A percentile compares a stretch with the other conserved stretches of the same genome.
Evolutionary conservation across 2,329 filamentous ascomycete species (phyloP).

Genomic region (Diplodia intermedia): DNA sequence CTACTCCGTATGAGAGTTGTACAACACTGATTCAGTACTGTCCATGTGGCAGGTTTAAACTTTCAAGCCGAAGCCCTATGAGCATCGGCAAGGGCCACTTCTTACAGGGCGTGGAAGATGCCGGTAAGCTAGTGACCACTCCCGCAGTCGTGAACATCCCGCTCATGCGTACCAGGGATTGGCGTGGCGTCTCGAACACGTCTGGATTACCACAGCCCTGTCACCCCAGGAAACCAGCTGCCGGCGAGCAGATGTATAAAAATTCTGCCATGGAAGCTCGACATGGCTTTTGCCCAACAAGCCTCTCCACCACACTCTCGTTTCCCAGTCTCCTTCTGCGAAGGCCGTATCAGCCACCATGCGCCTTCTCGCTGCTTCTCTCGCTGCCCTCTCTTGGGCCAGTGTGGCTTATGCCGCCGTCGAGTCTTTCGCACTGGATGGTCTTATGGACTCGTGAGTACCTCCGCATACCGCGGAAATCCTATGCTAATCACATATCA

Average conservation of each 20-base stretch:
- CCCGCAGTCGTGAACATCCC: conserved; percentile 1
- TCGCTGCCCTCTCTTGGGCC: conserved; percentile 3
- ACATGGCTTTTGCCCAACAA: not conserved
- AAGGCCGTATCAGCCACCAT: not conserved
- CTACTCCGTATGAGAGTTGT: not conserved
- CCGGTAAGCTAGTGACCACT: not conserved
- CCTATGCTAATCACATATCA: not conserved
- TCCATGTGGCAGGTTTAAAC: not conserved
- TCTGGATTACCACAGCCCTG: not conserved
- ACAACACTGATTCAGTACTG: not conserved
- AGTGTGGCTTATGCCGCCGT: conserved; percentile 2
- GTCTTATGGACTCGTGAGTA: conserved; percentile 41
- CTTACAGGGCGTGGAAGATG: not conserved
- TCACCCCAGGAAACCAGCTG: not conserved
- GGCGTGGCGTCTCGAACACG: conserved; percentile 3
- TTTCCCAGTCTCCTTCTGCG: not conserved
- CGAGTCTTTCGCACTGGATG: conserved; percentile 40
- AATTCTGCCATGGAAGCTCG: not conserved
- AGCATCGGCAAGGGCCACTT: not conserved
- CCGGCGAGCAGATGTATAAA: conserved; percentile 3
- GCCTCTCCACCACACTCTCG: not conserved
- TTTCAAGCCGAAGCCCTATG: not conserved
- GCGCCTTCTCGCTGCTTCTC: conserved; percentile 2
- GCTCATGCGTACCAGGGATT: not conserved
- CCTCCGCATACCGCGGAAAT: not conserved